Evolutionary conservation across 108 stramenopile genomes (phyloP).

Genomic region (Pseudonitzschia pungens): DNA sequence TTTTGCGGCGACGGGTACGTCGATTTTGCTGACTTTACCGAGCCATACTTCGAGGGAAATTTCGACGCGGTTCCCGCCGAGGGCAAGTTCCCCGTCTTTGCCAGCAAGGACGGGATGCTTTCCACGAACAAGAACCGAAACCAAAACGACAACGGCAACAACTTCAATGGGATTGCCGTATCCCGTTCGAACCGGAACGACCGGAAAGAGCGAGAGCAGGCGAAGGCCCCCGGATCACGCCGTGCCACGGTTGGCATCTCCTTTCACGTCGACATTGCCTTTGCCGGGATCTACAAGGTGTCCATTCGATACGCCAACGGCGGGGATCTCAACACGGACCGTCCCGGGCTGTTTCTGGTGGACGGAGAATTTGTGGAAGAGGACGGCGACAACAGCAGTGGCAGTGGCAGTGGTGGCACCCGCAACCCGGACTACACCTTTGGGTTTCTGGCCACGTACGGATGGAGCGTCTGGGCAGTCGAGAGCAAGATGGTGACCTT

Average conservation of each 20-base stretch:
- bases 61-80: no score
- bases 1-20: background rate
- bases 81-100: no score
- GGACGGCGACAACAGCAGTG: no score
- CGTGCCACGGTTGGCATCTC: background rate
- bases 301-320: background rate
- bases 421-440: background rate
- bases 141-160: no score
- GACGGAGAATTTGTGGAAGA: background rate
- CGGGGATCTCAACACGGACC: background rate
- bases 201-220: no score
- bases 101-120: no score
- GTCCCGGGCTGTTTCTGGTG: background rate
- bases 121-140: no score
- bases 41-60: background rate
- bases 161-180: no score
- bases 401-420: no score
- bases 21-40: slow-evolving; percentile 1
- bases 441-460: background rate
- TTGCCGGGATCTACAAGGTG: background rate
- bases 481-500: background rate
- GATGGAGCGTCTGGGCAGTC: background rate
- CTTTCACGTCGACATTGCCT: background rate
- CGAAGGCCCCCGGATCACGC: no score
- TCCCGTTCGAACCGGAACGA: no score